Base-by-base conservation (phyloP, 169 alveolate genomes). In the Plasmodium inui region DNA sequence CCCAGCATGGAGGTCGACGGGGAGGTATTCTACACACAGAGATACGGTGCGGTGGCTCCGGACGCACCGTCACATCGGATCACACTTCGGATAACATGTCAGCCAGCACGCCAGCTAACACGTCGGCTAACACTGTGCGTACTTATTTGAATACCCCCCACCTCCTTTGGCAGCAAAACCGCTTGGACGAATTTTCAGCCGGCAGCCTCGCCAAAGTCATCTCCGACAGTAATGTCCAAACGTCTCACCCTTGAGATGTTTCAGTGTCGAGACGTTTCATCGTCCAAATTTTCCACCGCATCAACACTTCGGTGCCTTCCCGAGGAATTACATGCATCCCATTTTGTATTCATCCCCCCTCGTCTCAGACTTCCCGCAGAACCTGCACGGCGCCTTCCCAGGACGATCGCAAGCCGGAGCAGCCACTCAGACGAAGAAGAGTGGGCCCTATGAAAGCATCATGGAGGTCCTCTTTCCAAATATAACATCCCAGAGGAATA, bases 401-500 rank as follows among this genome's bases (percentile, higher is more conserved):
- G 17, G 28, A 19, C 1, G 22, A 57, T 57, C 72, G 10, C 74
- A 6, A 4, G 2, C 37, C 37, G 72, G 28, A 22, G 32, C 71
- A 83, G 44, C 55, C 44, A 14, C 14, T 14, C 71, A 82, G 41
- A 32, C 76, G 26, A 32, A 50, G 19, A 85, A 74, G 55, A 85
- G 70, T 22, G 67, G 39, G 53, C 85, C 93, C 5, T 88, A 79
- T 88, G 94, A 88, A 72, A 79, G 90, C n/a, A 88, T 88, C 41
- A 88, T 88, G 94, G 82, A 72, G 34, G 28, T 88, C n/a, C 55
- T 88, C 17, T 88, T 88, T 57, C 94, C 94, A 19, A 72, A 79
- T 79, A 26, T 80, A 32, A 22, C 32, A 37, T 37, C 94, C 70
- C 88, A 78, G 28, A 88, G 55, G 70, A 55, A 41, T 39, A 22